Evolutionary conservation across 78 protist genomes (phyloP), one percentile per base, ranked within the genome.

Genomic region (Guillardia theta): DNA sequence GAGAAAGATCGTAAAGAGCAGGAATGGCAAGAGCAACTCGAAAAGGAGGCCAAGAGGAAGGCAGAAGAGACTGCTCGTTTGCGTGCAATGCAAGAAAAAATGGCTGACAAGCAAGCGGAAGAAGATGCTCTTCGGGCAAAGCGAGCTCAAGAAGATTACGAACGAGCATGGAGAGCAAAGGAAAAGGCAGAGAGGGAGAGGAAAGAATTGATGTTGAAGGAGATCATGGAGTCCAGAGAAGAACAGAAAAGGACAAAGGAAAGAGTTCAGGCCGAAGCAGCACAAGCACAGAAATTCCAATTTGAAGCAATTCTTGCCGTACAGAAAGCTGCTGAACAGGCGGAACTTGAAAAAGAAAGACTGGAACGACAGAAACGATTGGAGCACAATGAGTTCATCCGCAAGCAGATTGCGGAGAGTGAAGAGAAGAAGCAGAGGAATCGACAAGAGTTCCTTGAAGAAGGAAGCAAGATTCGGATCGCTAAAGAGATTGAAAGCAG

Each of bases 81-180:
- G 64, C 95, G 96, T 27, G 93, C 95, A 0, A 27, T 64, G 94
- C 96, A 95, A 37, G 95, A 95, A 80, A 93, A 94, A 94, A 76
- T 92, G n/a, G 78, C 90, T 36, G 96, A 95, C 93, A 95, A 93
- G 94, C 95, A 70, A 30, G 96, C 96, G 27, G 96, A 93, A 88
- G 41, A 21, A 27, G 96, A 95, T 46, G 96, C 95, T 18, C 93
- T 95, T 8, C 94, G 95, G 37, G 96, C 96, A 22, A 47, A 90
- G 24, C 96, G 96, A 15, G 96, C 96, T 12, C 76, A 43, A 4
- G 96, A 95, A 48, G 94, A 93, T 5, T 27, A 88, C 46, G 96
- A 95, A 50, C 92, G 96, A 8, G 94, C 43, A 37, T 78, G 70
- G 80, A 48, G 96, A 9, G 33, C 21, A 36, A 48, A 48, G 90